Evolutionary conservation across 345 rosid species (phyloP).

Genomic region (Corchorus olitorius): DNA sequence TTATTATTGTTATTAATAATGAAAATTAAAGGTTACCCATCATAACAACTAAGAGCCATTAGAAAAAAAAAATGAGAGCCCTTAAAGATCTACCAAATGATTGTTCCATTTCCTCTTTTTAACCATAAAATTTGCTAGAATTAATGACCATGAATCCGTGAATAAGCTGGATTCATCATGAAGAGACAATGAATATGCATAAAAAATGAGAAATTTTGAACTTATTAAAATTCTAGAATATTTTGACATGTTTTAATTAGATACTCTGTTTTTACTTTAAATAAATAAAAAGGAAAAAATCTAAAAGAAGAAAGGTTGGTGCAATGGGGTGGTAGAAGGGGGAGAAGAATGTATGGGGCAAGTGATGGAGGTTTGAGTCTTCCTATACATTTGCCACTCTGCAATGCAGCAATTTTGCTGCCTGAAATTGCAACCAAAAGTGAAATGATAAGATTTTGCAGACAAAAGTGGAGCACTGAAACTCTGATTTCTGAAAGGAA

Average conservation of each 20-base stretch:
- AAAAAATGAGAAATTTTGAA: background rate
- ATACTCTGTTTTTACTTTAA: background rate
- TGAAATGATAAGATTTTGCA: conserved; percentile 46
- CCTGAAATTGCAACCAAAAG: conserved; percentile 47
- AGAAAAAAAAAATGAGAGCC: background rate
- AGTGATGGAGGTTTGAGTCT: conserved; percentile 47
- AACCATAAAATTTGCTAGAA: background rate
- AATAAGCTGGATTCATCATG: conserved; percentile 1
- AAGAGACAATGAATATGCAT: background rate
- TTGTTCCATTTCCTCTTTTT: background rate
- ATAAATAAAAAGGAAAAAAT: background rate
- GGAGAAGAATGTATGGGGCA: conserved; percentile 49
- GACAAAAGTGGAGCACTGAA: conserved; percentile 37
- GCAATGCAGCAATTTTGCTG: conserved; percentile 36
- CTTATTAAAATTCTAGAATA: no score
- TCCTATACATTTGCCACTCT: conserved; percentile 34
- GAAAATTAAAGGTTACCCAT: background rate
- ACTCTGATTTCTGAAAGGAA: background rate
- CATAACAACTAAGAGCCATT: conserved; percentile 2
- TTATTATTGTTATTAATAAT: background rate
- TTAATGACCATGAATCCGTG: background rate
- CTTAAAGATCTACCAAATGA: conserved; percentile 15
- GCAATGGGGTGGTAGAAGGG: conserved; percentile 1
- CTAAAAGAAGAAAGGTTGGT: background rate
- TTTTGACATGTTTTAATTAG: background rate